These are phyloP conservation scores for Capronia americana DNA, from an alignment of 2,329 filamentous ascomycete species.

Conservation along the genomic window DNA sequence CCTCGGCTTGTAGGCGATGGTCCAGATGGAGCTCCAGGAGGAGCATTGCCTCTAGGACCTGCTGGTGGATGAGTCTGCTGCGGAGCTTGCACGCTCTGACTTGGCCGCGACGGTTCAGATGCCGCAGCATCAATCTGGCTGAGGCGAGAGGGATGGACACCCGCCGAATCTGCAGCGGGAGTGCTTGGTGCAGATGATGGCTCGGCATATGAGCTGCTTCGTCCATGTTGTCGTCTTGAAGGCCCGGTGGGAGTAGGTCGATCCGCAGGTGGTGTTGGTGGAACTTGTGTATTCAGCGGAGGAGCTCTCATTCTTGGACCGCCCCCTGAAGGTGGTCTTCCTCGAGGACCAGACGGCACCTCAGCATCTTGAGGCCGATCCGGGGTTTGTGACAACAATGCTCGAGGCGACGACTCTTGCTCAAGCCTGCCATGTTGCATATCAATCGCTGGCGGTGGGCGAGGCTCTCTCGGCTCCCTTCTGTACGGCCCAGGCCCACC, in stretches of 20 bases:
- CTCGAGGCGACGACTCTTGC: slow-evolving; percentile 44
- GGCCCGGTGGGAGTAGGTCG: slow-evolving; percentile 54
- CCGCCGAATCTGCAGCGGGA: slow-evolving; percentile 48
- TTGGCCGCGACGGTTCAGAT: slow-evolving; percentile 28
- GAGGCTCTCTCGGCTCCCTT: slow-evolving; percentile 27
- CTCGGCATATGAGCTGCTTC: slow-evolving; percentile 45
- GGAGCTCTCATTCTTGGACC: slow-evolving; percentile 31
- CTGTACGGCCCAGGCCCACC: slow-evolving; percentile 21
- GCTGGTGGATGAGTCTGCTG: slow-evolving; percentile 45
- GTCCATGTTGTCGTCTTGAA: slow-evolving; percentile 47
- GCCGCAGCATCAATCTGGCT: slow-evolving; percentile 47
- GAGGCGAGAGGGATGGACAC: slow-evolving; percentile 62
- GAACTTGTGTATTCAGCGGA: slow-evolving; percentile 32
- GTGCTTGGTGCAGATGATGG: slow-evolving; percentile 43
- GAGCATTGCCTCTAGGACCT: slow-evolving; percentile 48
- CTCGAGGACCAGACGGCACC: slow-evolving; percentile 62
- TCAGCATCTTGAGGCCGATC: slow-evolving; percentile 49
- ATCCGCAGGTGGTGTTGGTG: slow-evolving; percentile 42
- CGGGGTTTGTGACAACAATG: slow-evolving; percentile 52
- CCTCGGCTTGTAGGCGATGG: slow-evolving; percentile 47
- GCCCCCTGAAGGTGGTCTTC: slow-evolving; percentile 40
- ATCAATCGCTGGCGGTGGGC: slow-evolving; percentile 44
- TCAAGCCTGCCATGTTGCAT: slow-evolving; percentile 55
- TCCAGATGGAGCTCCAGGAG: slow-evolving; percentile 45
- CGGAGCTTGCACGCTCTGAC: slow-evolving; percentile 37